These are phyloP conservation scores for Fusarium aywerte DNA, from an alignment of 2,329 filamentous ascomycete species.

Conservation along the genomic window DNA sequence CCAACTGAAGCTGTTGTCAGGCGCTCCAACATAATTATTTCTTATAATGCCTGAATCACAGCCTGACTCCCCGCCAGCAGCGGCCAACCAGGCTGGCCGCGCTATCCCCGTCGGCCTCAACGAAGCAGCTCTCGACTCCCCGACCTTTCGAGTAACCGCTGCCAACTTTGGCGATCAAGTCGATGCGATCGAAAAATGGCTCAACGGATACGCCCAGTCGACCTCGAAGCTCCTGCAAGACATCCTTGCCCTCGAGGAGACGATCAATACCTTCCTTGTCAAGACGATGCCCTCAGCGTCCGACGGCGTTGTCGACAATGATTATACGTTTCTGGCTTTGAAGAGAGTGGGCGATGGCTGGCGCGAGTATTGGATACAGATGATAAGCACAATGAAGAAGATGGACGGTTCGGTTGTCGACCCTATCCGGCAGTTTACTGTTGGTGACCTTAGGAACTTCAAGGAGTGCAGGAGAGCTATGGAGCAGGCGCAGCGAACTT, in stretches of 20 bases:
- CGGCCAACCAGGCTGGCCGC: conserved; percentile 38
- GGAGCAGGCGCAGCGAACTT: conserved; percentile 83
- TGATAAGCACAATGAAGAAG: conserved; percentile 78
- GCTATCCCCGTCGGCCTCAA: conserved; percentile 82
- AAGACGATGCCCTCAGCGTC: conserved; percentile 81
- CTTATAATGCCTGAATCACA: conserved; percentile 39
- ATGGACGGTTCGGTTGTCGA: conserved; percentile 82
- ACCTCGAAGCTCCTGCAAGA: conserved; percentile 68
- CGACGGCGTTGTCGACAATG: conserved; percentile 90
- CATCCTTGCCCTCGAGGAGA: conserved; percentile 79
- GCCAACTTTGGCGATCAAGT: conserved; percentile 92
- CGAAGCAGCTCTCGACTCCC: conserved; percentile 95
- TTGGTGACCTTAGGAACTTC: conserved; percentile 83
- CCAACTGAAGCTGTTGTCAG: conserved; percentile 44
- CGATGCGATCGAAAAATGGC: conserved; percentile 91
- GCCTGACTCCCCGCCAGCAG: conserved; percentile 37
- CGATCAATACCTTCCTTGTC: conserved; percentile 79
- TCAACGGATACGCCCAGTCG: conserved; percentile 69
- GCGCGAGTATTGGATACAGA: conserved; percentile 85
- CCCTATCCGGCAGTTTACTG: conserved; percentile 81
- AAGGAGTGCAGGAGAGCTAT: conserved; percentile 83
- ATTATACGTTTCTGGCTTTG: conserved; percentile 90
- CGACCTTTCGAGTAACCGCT: conserved; percentile 89
- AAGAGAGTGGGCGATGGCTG: conserved; percentile 86
- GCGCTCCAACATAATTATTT: conserved; percentile 30